Percentiles rank a stretch among this genome's conserved stretches.
Conservation (phyloP, 352 stramenopile species). For the Phytophthora idaei region DNA sequence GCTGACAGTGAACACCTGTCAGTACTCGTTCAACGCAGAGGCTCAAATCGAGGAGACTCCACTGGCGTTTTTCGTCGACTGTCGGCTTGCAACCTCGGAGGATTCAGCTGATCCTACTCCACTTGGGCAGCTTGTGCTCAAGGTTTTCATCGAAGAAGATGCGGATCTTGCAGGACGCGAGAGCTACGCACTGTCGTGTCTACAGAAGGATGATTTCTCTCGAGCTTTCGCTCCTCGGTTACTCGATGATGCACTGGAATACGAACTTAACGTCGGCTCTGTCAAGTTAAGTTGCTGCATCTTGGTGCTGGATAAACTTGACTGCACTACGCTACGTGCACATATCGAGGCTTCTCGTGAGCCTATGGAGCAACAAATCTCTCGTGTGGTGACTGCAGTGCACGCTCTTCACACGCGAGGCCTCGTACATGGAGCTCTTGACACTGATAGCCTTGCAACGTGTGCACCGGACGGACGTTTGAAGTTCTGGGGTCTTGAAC, state of each 20-base stretch:
- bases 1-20: slow-evolving; percentile 43
- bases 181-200: slow-evolving; percentile 53
- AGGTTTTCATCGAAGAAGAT: slow-evolving; percentile 69
- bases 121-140: slow-evolving; percentile 37
- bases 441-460: slow-evolving; percentile 47
- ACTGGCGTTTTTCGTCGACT: slow-evolving; percentile 50
- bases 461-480: slow-evolving; percentile 43
- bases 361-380: slow-evolving; percentile 43
- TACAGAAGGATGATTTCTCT: slow-evolving; percentile 38
- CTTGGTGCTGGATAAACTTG: slow-evolving; percentile 51
- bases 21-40: slow-evolving; percentile 32
- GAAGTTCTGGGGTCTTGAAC: slow-evolving; percentile 59
- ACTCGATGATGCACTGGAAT: slow-evolving; percentile 44
- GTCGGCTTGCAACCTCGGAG: slow-evolving; percentile 8
- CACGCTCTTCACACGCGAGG: slow-evolving; percentile 51
- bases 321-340: slow-evolving; percentile 42
- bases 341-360: slow-evolving; percentile 35
- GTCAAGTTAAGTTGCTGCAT: slow-evolving; percentile 53
- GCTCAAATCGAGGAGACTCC: slow-evolving; percentile 48
- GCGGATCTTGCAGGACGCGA: slow-evolving; percentile 53
- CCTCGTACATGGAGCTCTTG: slow-evolving; percentile 60
- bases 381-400: slow-evolving; percentile 42
- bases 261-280: slow-evolving; percentile 16
- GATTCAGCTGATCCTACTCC: not conserved
- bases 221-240: slow-evolving; percentile 43